Conservation (phyloP, 352 stramenopile species). For the Phytophthora pini region DNA sequence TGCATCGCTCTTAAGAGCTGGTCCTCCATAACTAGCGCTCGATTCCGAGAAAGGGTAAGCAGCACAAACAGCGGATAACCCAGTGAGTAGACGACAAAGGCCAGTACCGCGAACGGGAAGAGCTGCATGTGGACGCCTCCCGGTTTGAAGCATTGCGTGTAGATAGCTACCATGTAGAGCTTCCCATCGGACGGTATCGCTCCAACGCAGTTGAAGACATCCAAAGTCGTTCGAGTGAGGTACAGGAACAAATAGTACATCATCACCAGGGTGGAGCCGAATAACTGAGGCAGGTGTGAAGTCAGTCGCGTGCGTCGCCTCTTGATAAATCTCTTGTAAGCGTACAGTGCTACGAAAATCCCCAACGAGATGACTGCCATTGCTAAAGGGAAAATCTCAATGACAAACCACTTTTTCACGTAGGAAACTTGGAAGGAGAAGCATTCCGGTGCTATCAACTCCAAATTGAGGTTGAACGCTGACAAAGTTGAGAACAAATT, state of each 20-base stretch:
- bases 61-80: constrained; percentile 79
- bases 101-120: constrained; percentile 65
- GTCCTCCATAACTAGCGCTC: constrained; percentile 69
- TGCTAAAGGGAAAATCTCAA: constrained; percentile 62
- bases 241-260: constrained; percentile 88
- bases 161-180: constrained; percentile 78
- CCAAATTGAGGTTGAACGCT: constrained; percentile 87
- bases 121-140: constrained; percentile 68
- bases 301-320: constrained; percentile 61
- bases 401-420: constrained; percentile 72
- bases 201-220: constrained; percentile 80
- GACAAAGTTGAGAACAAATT: constrained; percentile 71
- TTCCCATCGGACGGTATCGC: constrained; percentile 71
- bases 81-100: constrained; percentile 76
- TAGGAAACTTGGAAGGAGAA: constrained; percentile 78
- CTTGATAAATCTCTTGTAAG: constrained; percentile 64
- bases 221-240: constrained; percentile 73
- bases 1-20: constrained; percentile 68
- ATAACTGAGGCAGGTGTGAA: constrained; percentile 70
- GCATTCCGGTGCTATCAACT: constrained; percentile 85
- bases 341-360: constrained; percentile 61
- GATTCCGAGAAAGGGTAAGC: constrained; percentile 62
- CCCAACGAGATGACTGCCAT: constrained; percentile 49
- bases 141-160: constrained; percentile 63
- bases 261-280: constrained; percentile 78